Evolutionary conservation across 2,329 filamentous ascomycete species (phyloP).

Genomic region (Whalleya microplaca): DNA sequence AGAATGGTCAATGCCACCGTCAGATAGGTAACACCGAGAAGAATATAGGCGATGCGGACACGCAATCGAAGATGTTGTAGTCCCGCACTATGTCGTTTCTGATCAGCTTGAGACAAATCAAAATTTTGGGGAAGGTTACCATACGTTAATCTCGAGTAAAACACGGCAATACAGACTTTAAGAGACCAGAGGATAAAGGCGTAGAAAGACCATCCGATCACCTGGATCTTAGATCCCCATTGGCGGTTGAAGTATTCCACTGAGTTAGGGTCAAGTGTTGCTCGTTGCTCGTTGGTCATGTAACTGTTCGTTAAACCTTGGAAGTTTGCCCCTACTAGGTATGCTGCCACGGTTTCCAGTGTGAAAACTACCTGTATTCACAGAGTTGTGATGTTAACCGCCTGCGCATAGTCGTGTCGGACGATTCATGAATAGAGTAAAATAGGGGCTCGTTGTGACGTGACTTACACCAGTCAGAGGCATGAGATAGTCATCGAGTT

Average conservation of each 20-base stretch:
- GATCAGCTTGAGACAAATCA: background rate
- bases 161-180: constrained; percentile 35
- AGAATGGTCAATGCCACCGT: constrained; percentile 47
- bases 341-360: constrained; percentile 11
- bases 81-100: constrained; percentile 36
- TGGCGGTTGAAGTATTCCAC: constrained; percentile 26
- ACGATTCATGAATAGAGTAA: background rate
- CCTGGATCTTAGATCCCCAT: constrained; percentile 38
- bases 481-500: constrained; percentile 33
- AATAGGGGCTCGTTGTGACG: background rate
- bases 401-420: background rate
- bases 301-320: constrained; percentile 25
- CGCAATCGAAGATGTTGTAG: constrained; percentile 40
- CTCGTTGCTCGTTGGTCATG: constrained; percentile 26
- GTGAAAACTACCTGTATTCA: constrained; percentile 16
- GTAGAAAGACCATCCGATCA: constrained; percentile 38
- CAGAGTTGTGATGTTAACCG: background rate
- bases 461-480: constrained; percentile 25
- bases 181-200: constrained; percentile 37
- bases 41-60: constrained; percentile 46
- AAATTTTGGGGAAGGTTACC: constrained; percentile 11
- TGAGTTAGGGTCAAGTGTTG: constrained; percentile 13
- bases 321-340: constrained; percentile 10
- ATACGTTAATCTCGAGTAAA: constrained; percentile 37
- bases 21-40: constrained; percentile 48